These are phyloP conservation scores for Pelargonium fulgidum DNA, from an alignment of 441 rosid genomes.

Conservation along the genomic window DNA sequence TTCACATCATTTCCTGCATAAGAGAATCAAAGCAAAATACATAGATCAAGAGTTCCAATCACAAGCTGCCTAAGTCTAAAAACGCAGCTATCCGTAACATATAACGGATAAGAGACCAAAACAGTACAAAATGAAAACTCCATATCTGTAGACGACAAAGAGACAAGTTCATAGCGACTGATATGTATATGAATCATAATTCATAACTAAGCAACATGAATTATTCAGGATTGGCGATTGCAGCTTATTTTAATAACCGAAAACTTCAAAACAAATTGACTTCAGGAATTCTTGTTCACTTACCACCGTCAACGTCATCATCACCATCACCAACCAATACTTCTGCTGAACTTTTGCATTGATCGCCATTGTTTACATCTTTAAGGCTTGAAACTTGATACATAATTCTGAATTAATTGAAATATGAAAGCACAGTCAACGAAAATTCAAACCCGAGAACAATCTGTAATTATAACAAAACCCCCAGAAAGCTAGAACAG, in stretches of 20 bases:
- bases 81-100: background rate
- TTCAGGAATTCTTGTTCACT: background rate
- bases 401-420: background rate
- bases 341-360: constrained; percentile 14
- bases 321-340: too few species aligned
- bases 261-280: background rate
- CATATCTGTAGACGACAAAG: background rate
- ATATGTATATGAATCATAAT: background rate
- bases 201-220: background rate
- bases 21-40: constrained; percentile 14
- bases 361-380: constrained; percentile 8
- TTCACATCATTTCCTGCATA: constrained; percentile 43
- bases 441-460: background rate
- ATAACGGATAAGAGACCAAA: background rate
- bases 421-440: background rate
- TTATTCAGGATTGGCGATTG: background rate
- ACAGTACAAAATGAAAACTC: background rate
- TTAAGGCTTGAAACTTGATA: constrained; percentile 13
- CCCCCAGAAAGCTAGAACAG: background rate
- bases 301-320: constrained; percentile 21
- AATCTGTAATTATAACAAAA: background rate
- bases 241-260: background rate
- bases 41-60: background rate
- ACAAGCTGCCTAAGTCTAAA: background rate
- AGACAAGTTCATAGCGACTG: background rate